Evolutionary conservation across 768 basidiomycete genomes (phyloP), one percentile per base, ranked within the genome.

Genomic region (Tricholoma hemisulphureum): DNA sequence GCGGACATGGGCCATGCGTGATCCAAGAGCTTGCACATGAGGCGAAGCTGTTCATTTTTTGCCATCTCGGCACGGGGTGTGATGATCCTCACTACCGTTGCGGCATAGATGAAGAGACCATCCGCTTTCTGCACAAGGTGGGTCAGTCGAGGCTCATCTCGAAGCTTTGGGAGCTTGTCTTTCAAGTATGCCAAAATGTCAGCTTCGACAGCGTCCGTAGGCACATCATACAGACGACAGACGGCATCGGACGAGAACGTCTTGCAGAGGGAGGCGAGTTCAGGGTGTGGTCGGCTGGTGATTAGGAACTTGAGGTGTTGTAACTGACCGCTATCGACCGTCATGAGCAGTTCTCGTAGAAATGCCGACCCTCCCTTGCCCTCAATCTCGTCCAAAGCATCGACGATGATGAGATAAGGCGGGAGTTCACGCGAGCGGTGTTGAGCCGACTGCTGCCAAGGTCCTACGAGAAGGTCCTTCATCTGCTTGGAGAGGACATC

Each of bases 201-300:
- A 21, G 20, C 18, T 8, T 23, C 16, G 41, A 21, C 41, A 21
- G 18, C 10, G 20, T 43, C 41, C 18, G 10, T 43, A 9, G 43
- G 43, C 23, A 45, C 43, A 6, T 45, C 43, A 10, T 45, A 10
- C 10, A 45, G 23, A 45, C 13, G 43, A 24, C 23, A 45, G 23
- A 45, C 23, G 11, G 64, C 60, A 8, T 61, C 56, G 18, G 46
- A 16, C 24, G 63, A n/a, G 16, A 66, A 64, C 18, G 59, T 55
- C 8, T 32, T 46, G 32, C 66, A 66, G 28, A 66, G 39, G 16
- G 37, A 13, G 32, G 57, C 64, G 37, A 69, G 29, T 1, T 54
- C 2, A 55, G 16, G 43, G 13, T 45, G 10, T 45, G 43, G 23
- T 26, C 23, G 43, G 10, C 43, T 45, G 21, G 43, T 24, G 23